phyloP scores from a whole-genome alignment of 2,329 filamentous ascomycete species.

The Chalaropsis thielavioides region DNA sequence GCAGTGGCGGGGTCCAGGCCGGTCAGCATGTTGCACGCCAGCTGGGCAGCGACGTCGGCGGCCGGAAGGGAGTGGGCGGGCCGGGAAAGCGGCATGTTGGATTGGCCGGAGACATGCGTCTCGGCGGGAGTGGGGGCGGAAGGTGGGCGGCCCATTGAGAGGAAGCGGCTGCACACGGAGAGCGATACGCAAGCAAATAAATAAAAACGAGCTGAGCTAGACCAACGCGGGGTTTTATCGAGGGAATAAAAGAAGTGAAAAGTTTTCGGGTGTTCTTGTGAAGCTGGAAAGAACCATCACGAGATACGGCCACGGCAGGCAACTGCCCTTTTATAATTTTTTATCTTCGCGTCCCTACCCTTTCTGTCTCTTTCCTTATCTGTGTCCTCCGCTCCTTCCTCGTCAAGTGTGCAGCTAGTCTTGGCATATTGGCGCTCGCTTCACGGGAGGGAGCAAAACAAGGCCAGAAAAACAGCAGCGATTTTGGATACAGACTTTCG shows the following conservation, averaged over 20 bases:
- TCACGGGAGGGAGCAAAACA: not conserved
- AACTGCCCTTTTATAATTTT: not conserved
- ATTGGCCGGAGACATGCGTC: constrained; percentile 25
- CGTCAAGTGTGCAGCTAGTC: not conserved
- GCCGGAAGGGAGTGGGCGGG: constrained; percentile 43
- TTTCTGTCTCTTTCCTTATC: not conserved
- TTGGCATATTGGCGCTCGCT: not conserved
- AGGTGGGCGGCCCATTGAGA: not conserved
- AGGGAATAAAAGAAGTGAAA: not conserved
- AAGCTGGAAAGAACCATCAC: not conserved
- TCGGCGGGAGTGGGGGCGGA: constrained; percentile 4
- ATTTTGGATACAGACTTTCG: constrained; percentile 11
- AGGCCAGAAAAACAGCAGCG: not conserved
- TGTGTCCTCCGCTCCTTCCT: not conserved
- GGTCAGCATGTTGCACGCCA: constrained; percentile 37
- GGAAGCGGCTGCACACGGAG: not conserved
- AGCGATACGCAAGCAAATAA: not conserved
- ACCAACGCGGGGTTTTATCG: not conserved
- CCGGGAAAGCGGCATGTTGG: constrained; percentile 31
- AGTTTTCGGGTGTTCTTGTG: not conserved
- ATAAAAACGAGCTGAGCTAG: too few relatives aligned
- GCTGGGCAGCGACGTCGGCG: constrained; percentile 36
- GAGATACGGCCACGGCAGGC: too few relatives aligned
- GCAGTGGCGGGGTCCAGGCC: constrained; percentile 41
- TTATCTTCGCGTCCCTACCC: not conserved